Base-by-base conservation (phyloP, 495 filamentous ascomycete species). In the Aspergillus ellipticus region DNA sequence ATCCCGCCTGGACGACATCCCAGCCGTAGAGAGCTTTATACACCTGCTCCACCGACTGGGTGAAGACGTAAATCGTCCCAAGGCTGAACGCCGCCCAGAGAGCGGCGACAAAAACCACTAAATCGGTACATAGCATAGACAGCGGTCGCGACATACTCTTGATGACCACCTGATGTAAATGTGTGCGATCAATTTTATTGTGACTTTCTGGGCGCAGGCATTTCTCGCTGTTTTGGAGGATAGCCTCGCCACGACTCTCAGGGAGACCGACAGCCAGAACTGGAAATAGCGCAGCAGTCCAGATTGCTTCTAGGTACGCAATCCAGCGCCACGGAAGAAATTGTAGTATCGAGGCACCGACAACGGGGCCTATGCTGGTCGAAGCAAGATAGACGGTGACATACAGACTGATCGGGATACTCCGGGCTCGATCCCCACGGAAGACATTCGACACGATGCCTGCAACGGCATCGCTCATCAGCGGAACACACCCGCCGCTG, bases 61-160 rank as follows among this genome's bases (percentile, higher is more conserved):
- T 78, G 60, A 73, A 75, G 15, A 84, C 63, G 57, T 77, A 85
- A 9, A 83, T 58, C 1, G 73, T 79, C 15, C 80, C 81, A 24
- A 77, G 69, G 33, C 65, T 74, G 50, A 84, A 79, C 11, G 80
- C 77, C 9, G 76, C 72, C 75, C 76, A 80, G 17, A 83, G 56
- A 3, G 74, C 74, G 46, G 69, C 74, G 41, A 74, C 66, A 31
- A 82, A 77, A 4, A 83, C 74, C 7, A 85, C 82, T 0, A 70
- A 70, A 60, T 83, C 81, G 17, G 79, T 83, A 56, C 66, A 70
- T 17, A 84, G 73, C 43, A 85, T 61, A 22, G 71, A 51, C 5
- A 75, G 20, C 8, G 80, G 80, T 1, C 78, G 70, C 17, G 62
- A 53, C 9, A 74, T 63, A 46, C 67, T 69, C 15, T 59, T 61